Base-by-base conservation (phyloP, 2,329 filamentous ascomycete genomes). In the Penicillium sp. region DNA sequence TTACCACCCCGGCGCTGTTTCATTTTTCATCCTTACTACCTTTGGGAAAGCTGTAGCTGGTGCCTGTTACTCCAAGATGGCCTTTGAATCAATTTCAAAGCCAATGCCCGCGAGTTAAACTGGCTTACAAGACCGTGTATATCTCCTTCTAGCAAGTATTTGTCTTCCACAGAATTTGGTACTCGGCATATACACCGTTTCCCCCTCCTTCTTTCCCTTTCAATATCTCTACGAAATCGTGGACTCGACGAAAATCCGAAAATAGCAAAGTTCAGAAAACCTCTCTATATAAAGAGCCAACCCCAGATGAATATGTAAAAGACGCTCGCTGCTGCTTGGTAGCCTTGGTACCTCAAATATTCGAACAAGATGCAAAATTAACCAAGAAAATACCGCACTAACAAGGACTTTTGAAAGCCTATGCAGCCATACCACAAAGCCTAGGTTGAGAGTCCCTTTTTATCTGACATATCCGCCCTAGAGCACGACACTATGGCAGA, bases 401-500 rank as follows among this genome's bases (percentile, higher is more conserved):
- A 16, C 7, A 31, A 28, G 11, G 26, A 28, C 41, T 33, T 53
- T 50, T 45, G 19, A 40, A 51, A 45, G 26, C 47, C 50, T 50
- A 19, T 10, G 40, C 7, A 5, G 14, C 19, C 28, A 17, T 38
- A 42, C 3, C 37, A 30, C 16, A 38, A 17, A 44, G 33, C n/a
- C 26, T 40, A 40, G 38, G 52, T 22, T 31, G 30, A 12, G 11
- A 14, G 14, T 12, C 30, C 47, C 41, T 19, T 45, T 44, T 26
- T 7, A 40, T 44, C 16, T 25, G 11, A 45, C 33, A 33, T 35
- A 2, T 35, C 17, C 10, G 16, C 14, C 31, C 61, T 67, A 70
- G 33, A 71, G 55, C 33, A 64, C 56, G 49, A 55, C 53, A 33
- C 53, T 55, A 11, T 30, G n/a, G 22, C 3, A 22, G 11, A n/a